Base-by-base conservation (phyloP, 805 yeast species). In the Metschnikowia colocasiae region DNA sequence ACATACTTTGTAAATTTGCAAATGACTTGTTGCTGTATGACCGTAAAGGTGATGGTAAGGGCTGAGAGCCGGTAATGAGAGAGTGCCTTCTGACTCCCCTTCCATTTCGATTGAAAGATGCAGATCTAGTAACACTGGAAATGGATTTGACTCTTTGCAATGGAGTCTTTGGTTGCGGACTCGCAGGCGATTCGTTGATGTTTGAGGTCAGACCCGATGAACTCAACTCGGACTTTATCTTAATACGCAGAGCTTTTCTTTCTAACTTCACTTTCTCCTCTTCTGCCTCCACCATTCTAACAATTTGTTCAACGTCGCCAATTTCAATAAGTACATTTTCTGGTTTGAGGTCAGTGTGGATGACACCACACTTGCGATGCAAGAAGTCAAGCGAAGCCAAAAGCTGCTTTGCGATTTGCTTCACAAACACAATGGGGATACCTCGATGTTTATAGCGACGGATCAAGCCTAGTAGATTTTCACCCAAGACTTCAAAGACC, bases 21-120 rank as follows among this genome's bases (percentile, higher is more conserved):
- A 68, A 69, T 18, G 73, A 62, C 51, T 68, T 70, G 29, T 40
- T 40, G 53, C 68, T 71, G 51, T 71, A 71, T 1, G 92, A 78
- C 45, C 91, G 73, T 41, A 89, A 71, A 1, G 97, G 96, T 0
- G 95, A 85, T 3, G 97, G 96, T 48, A 90, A 70, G 2, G 97
- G 97, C 64, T 90, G 96, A 0, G 96, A 88, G 0, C 96, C 96
- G 0, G 95, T 87, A 41, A 90, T 84, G 20, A 90, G 67, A 0
- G 95, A 83, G 53, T 82, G 83, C 33, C 92, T 69, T 59, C 95
- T 76, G 29, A 87, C 71, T 45, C 85, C 62, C 39, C 85, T 59
- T 5, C 75, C 76, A 50, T 69, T 69, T 34, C 76, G 54, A 5
- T 75, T 75, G 16, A 71, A 52, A 1, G 73, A 68, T 1, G 76